Base-by-base conservation (phyloP, 805 yeast species). In the Brettanomyces sp. region DNA sequence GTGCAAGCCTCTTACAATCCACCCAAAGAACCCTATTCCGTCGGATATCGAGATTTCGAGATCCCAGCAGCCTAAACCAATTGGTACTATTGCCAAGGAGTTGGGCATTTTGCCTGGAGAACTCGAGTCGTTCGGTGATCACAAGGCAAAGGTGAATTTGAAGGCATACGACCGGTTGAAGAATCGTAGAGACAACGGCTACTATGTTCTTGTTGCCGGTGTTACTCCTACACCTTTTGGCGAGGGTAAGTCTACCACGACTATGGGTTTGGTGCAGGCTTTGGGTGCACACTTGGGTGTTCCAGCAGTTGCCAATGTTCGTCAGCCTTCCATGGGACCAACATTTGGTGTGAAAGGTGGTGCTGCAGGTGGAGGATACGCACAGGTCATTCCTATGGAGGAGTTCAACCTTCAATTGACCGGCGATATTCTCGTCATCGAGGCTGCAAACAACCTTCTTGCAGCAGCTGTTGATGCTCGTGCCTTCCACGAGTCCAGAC, bases 321-420 rank as follows among this genome's bases (percentile, higher is more conserved):
- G 93, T 72, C 93, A 84, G 63, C 93, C 93, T 24, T 81, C 89
- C 7, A 82, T 84, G 90, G 93, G 93, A 46, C 93, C 93, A 52
- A 84, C 93, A 18, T 84, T 84, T 58, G 93, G 93, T 68, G 82
- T 84, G 54, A 84, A 84, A 64, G 93, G 93, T 66, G 93, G 93
- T 67, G 93, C 93, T 54, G 93, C 93, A 6, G 93, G 93, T 62
- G 91, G 93, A 64, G 93, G 93, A 49, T 84, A 83, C 60, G 81
- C 93, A 28, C 91, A 84, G 65, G 93, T 84, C 32, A 82, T 84
- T 61, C 93, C 93, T 52, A 84, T 84, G 93, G 91, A 84, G 64
- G 93, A 84, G 60, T 84, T 84, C 70, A 84, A 84, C 69, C 76
- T 84, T 84, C 91, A 84, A 61, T 76, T 84, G 51, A 84, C 93